A percentile compares a stretch with the other conserved stretches of the same genome.
Conservation (phyloP, 768 basidiomycete species). For the Termitomyces sp. region DNA sequence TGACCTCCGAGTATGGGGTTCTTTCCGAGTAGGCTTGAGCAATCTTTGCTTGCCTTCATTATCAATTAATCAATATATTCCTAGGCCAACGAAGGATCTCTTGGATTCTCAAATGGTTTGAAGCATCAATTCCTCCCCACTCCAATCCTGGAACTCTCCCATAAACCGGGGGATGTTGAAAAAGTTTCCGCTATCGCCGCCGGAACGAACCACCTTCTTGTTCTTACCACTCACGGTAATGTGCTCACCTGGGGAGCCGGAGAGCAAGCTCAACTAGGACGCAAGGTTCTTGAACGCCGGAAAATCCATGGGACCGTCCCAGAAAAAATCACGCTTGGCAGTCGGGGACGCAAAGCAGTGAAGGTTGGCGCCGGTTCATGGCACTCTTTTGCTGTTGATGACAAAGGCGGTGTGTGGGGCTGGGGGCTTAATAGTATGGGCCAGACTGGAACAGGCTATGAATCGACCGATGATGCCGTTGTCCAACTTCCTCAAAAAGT, state of each 20-base stretch:
- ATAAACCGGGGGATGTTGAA: constrained; percentile 60
- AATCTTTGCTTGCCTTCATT: not conserved
- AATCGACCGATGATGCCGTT: constrained; percentile 38
- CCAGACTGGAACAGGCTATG: constrained; percentile 62
- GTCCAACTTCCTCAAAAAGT: constrained; percentile 63
- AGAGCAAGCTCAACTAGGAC: constrained; percentile 87
- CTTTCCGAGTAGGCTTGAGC: constrained; percentile 66
- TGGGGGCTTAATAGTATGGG: constrained; percentile 97
- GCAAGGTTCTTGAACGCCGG: constrained; percentile 82
- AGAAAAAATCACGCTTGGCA: constrained; percentile 76
- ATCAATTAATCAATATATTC: constrained; percentile 6
- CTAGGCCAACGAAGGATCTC: constrained; percentile 70
- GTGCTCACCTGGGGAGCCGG: constrained; percentile 90
- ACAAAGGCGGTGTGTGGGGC: constrained; percentile 78
- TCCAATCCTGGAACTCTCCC: constrained; percentile 49
- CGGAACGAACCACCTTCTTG: constrained; percentile 86
- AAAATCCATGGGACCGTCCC: constrained; percentile 88
- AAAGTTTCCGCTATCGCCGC: constrained; percentile 72
- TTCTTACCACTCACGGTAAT: constrained; percentile 82
- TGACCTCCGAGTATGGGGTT: constrained; percentile 81
- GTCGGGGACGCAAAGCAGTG: constrained; percentile 51
- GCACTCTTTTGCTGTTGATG: constrained; percentile 89
- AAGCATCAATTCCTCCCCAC: constrained; percentile 66
- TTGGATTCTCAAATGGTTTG: constrained; percentile 73
- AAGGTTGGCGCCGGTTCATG: constrained; percentile 75